phyloP scores from a whole-genome alignment of 805 yeast species.

The Candida andamanensis region DNA sequence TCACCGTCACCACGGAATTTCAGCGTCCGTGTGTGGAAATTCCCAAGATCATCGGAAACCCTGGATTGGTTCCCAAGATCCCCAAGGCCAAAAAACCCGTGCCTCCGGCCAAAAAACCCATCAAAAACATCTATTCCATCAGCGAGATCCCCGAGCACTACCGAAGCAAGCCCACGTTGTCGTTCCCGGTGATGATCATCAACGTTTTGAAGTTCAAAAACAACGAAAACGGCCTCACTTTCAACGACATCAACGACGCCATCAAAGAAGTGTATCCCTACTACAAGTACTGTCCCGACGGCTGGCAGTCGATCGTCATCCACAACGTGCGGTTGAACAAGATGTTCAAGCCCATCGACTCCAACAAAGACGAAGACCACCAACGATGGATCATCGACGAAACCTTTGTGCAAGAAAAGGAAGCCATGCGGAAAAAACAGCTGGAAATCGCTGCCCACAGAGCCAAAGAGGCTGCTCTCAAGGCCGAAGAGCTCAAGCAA shows the following conservation, averaged over 20 bases:
- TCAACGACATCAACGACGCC: constrained; percentile 71
- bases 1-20: constrained; percentile 5
- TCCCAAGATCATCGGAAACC: constrained; percentile 24
- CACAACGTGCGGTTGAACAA: constrained; percentile 86
- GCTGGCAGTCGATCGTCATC: constrained; percentile 94
- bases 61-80: constrained; percentile 25
- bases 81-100: constrained; percentile 26
- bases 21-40: constrained; percentile 22
- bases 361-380: constrained; percentile 51
- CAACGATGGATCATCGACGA: constrained; percentile 95
- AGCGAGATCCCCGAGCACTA: constrained; percentile 89
- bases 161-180: constrained; percentile 75
- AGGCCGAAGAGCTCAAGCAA: constrained; percentile 46
- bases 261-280: constrained; percentile 87
- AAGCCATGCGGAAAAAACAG: constrained; percentile 59
- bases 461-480: constrained; percentile 51
- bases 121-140: constrained; percentile 61
- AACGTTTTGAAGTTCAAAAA: constrained; percentile 68
- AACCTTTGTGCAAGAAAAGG: constrained; percentile 76
- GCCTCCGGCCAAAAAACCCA: constrained; percentile 37
- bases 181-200: constrained; percentile 77
- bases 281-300: constrained; percentile 90
- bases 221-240: constrained; percentile 61
- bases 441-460: constrained; percentile 59
- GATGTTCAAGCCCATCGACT: constrained; percentile 46